Percentiles rank a stretch among this genome's conserved stretches.
Evolutionary conservation across 2,329 filamentous ascomycete genomes (phyloP).

Genomic region (Sarocladiaceae sp.): DNA sequence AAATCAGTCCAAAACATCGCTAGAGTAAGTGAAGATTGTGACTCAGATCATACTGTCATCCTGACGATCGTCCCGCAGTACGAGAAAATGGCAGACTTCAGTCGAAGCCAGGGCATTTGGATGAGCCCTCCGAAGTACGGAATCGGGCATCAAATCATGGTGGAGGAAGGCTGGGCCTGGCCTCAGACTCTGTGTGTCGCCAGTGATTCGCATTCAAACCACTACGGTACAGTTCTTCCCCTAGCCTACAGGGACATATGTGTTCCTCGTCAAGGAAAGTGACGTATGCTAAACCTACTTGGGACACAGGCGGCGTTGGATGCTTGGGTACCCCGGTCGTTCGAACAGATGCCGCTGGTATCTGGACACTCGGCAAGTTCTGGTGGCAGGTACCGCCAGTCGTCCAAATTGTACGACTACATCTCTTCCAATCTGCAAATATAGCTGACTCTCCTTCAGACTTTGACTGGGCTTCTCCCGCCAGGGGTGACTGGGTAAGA

Average conservation of each 20-base stretch:
- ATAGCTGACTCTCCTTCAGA: slow-evolving; percentile 41
- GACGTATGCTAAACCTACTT: neutral
- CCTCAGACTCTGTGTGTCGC: slow-evolving; percentile 81
- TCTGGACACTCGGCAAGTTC: slow-evolving; percentile 77
- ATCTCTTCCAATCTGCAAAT: neutral
- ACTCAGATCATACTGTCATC: no score
- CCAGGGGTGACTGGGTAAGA: slow-evolving; percentile 67
- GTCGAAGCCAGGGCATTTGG: slow-evolving; percentile 64
- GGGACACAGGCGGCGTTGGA: slow-evolving; percentile 51
- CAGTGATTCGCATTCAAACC: slow-evolving; percentile 72
- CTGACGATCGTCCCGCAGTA: slow-evolving; percentile 51
- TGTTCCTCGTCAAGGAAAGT: neutral
- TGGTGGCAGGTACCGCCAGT: slow-evolving; percentile 85
- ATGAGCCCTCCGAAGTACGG: slow-evolving; percentile 33
- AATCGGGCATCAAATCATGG: slow-evolving; percentile 90
- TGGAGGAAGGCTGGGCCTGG: slow-evolving; percentile 73
- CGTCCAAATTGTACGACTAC: neutral
- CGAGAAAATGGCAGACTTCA: slow-evolving; percentile 75
- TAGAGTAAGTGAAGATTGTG: no score
- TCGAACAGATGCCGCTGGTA: slow-evolving; percentile 78
- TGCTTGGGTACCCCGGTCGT: slow-evolving; percentile 79
- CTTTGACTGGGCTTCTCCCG: slow-evolving; percentile 68
- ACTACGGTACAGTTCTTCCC: slow-evolving; percentile 57
- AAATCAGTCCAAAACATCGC: slow-evolving; percentile 72
- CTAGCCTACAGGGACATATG: neutral